Percentiles rank a stretch among this genome's conserved stretches.
Evolutionary conservation across 805 yeast genomes (phyloP).

Genomic region (Scheffersomyces amazonensis): DNA sequence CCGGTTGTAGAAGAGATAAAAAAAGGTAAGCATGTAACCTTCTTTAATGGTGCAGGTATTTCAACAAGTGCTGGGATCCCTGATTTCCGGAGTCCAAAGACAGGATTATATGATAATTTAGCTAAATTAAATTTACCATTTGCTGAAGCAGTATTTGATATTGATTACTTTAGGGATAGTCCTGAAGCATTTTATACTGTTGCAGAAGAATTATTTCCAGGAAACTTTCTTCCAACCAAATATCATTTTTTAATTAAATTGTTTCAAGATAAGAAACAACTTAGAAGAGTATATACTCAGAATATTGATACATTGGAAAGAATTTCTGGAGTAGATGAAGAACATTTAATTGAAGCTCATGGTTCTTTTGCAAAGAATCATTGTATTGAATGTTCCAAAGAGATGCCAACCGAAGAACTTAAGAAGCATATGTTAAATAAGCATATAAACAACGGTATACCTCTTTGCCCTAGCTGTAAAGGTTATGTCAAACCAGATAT

Average conservation of each 20-base stretch:
- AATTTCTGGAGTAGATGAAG: constrained; percentile 68
- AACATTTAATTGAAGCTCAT: constrained; percentile 82
- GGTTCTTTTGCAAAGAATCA: constrained; percentile 87
- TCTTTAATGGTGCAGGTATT: constrained; percentile 90
- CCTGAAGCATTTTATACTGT: constrained; percentile 85
- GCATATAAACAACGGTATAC: constrained; percentile 37
- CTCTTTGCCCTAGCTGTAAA: constrained; percentile 59
- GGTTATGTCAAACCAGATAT: constrained; percentile 91
- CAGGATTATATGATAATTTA: constrained; percentile 83
- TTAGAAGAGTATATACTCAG: constrained; percentile 82
- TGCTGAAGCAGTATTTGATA: constrained; percentile 95
- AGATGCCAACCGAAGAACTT: constrained; percentile 47
- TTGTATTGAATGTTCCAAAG: constrained; percentile 71
- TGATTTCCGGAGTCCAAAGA: constrained; percentile 87
- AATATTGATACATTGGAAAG: constrained; percentile 92
- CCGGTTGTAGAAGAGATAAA: constrained; percentile 31
- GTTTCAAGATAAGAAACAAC: constrained; percentile 58
- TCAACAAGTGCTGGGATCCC: constrained; percentile 95
- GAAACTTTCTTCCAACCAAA: constrained; percentile 77
- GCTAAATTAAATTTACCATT: constrained; percentile 74
- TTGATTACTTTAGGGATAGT: constrained; percentile 68
- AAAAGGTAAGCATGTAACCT: constrained; percentile 47
- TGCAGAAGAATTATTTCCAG: constrained; percentile 85
- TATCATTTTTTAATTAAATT: constrained; percentile 74
- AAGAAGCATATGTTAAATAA: constrained; percentile 32